phyloP scores from a whole-genome alignment of 1,284 basidiomycete genomes.

The Abortiporus biennis region DNA sequence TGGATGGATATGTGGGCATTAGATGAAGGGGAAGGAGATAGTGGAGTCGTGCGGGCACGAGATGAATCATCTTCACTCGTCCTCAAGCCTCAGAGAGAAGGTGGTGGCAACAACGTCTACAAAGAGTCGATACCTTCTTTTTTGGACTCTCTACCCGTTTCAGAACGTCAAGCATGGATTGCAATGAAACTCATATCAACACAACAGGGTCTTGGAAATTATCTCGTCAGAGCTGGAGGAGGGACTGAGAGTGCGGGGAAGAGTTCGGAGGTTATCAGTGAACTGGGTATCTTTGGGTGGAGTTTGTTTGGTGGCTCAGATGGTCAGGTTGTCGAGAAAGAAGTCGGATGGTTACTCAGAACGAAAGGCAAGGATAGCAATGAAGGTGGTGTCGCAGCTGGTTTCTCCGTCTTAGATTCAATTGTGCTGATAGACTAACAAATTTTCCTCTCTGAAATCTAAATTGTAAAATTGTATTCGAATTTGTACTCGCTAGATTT shows the following conservation, averaged over 20 bases:
- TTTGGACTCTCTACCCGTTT: constrained; percentile 50
- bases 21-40: constrained; percentile 27
- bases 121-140: constrained; percentile 77
- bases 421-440: constrained; percentile 64
- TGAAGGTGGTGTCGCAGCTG: constrained; percentile 92
- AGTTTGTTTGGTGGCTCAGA: constrained; percentile 60
- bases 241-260: constrained; percentile 30
- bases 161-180: constrained; percentile 79
- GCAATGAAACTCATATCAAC: constrained; percentile 89
- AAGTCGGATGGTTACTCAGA: constrained; percentile 82
- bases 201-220: constrained; percentile 64
- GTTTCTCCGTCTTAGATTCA: constrained; percentile 85
- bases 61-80: constrained; percentile 59
- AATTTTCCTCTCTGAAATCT: too few species aligned
- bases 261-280: constrained; percentile 79
- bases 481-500: too few species aligned
- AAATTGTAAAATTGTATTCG: too few species aligned
- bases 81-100: constrained; percentile 95
- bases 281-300: constrained; percentile 92
- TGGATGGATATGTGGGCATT: constrained; percentile 85
- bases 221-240: constrained; percentile 58
- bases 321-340: constrained; percentile 39
- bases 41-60: constrained; percentile 42
- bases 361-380: constrained; percentile 93
- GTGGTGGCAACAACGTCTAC: constrained; percentile 97